Evolutionary conservation across 176 grass and related monocot species (phyloP).

Genomic region (Puya raimondii): DNA sequence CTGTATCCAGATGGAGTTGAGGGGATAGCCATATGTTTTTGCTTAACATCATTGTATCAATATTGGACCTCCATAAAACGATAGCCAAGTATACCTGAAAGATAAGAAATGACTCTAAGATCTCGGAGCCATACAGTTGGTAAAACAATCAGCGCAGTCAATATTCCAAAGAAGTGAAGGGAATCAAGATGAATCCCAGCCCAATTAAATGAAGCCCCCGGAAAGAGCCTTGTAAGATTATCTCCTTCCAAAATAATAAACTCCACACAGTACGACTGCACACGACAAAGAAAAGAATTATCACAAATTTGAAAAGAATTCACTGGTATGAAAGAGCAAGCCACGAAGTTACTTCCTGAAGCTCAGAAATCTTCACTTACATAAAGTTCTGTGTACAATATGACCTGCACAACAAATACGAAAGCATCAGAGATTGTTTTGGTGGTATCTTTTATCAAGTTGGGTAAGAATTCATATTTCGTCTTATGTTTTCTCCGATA

Average conservation of each 20-base stretch:
- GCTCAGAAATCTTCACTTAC: slow-evolving; percentile 33
- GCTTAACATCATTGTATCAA: no score
- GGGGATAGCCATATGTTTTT: no score
- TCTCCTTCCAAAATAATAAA: slow-evolving; percentile 96
- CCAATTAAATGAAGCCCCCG: slow-evolving; percentile 38
- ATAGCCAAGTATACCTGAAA: slow-evolving; percentile 44
- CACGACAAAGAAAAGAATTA: slow-evolving; percentile 19
- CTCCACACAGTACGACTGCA: slow-evolving; percentile 91
- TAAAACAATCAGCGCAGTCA: slow-evolving; percentile 68
- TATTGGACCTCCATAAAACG: no score
- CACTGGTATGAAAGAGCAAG: not conserved
- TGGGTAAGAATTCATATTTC: no score
- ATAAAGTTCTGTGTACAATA: slow-evolving; percentile 82
- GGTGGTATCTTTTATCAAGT: not conserved
- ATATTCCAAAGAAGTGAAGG: slow-evolving; percentile 67
- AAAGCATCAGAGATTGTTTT: slow-evolving; percentile 18
- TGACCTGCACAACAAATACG: slow-evolving; percentile 57
- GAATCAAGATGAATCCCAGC: slow-evolving; percentile 57
- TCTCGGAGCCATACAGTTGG: slow-evolving; percentile 81
- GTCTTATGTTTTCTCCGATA: not conserved
- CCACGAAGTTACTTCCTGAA: not conserved
- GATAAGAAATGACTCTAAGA: slow-evolving; percentile 79
- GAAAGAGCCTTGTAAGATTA: slow-evolving; percentile 77
- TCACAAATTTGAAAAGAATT: not conserved
- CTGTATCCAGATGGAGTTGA: no score